Conservation (phyloP, 2,329 filamentous ascomycete genomes). For the Mycogone perniciosa region DNA sequence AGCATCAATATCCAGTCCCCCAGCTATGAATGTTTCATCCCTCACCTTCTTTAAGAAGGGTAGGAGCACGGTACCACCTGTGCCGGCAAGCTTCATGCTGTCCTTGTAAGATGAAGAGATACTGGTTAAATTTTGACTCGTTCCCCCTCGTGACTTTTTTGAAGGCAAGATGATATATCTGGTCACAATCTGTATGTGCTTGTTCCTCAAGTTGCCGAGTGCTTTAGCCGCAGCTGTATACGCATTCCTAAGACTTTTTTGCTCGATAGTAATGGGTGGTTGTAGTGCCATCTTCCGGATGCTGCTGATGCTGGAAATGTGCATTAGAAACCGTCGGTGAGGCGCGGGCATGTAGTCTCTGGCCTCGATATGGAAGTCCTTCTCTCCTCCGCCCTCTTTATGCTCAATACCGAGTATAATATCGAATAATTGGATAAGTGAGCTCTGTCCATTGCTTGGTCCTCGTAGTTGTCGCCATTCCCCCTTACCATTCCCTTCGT, state of each 20-base stretch:
- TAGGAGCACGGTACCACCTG: constrained; percentile 79
- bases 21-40: constrained; percentile 62
- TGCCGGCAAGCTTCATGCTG: constrained; percentile 61
- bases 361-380: constrained; percentile 58
- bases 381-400: constrained; percentile 32
- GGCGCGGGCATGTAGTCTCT: constrained; percentile 84
- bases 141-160: constrained; percentile 30
- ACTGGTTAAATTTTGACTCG: constrained; percentile 38
- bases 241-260: constrained; percentile 30
- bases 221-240: constrained; percentile 72
- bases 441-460: constrained; percentile 89
- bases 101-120: constrained; percentile 30
- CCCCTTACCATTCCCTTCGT: constrained; percentile 60
- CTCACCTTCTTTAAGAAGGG: constrained; percentile 85
- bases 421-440: constrained; percentile 89
- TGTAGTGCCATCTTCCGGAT: constrained; percentile 61
- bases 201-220: constrained; percentile 70
- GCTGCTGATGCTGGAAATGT: constrained; percentile 64
- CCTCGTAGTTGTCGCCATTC: constrained; percentile 75
- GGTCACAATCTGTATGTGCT: constrained; percentile 84
- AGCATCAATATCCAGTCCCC: constrained; percentile 19
- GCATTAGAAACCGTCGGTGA: constrained; percentile 71
- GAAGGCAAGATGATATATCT: constrained; percentile 85
- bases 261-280: constrained; percentile 49
- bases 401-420: constrained; percentile 81